A percentile compares a stretch with the other conserved stretches of the same genome.
These are phyloP conservation scores for Sugiyamaella mastotermitis DNA, from an alignment of 805 yeast genomes.

Conservation along the genomic window DNA sequence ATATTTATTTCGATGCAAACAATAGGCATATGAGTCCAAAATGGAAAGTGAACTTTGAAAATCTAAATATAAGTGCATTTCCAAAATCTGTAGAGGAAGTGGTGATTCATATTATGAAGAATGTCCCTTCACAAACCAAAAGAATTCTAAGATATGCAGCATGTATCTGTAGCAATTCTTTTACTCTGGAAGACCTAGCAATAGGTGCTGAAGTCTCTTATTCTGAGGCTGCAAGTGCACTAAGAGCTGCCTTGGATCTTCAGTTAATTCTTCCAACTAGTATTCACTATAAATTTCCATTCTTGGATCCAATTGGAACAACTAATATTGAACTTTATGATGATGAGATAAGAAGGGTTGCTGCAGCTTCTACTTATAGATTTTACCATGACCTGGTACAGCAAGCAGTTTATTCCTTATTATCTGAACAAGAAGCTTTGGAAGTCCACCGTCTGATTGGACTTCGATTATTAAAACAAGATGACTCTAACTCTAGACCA, in stretches of 20 bases:
- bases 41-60: conserved; percentile 22
- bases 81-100: conserved; percentile 16
- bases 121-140: conserved; percentile 24
- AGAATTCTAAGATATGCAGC: conserved; percentile 37
- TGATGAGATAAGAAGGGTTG: conserved; percentile 30
- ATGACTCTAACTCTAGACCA: conserved; percentile 21
- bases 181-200: conserved; percentile 34
- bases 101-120: conserved; percentile 17
- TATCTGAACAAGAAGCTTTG: conserved; percentile 25
- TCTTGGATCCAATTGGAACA: conserved; percentile 32
- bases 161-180: conserved; percentile 35
- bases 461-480: conserved; percentile 31
- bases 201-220: conserved; percentile 34
- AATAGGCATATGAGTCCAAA: conserved; percentile 11
- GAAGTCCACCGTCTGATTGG: conserved; percentile 38
- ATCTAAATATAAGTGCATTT: conserved; percentile 6
- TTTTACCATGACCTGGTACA: conserved; percentile 40
- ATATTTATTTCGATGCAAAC: conserved; percentile 12
- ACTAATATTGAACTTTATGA: conserved; percentile 25
- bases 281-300: conserved; percentile 43
- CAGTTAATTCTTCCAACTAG: conserved; percentile 36
- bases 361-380: conserved; percentile 33
- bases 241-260: conserved; percentile 32
- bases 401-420: conserved; percentile 29
- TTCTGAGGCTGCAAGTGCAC: conserved; percentile 28